Evolutionary conservation across 2,329 filamentous ascomycete genomes (phyloP).

Genomic region (Cercospora nicotianae): DNA sequence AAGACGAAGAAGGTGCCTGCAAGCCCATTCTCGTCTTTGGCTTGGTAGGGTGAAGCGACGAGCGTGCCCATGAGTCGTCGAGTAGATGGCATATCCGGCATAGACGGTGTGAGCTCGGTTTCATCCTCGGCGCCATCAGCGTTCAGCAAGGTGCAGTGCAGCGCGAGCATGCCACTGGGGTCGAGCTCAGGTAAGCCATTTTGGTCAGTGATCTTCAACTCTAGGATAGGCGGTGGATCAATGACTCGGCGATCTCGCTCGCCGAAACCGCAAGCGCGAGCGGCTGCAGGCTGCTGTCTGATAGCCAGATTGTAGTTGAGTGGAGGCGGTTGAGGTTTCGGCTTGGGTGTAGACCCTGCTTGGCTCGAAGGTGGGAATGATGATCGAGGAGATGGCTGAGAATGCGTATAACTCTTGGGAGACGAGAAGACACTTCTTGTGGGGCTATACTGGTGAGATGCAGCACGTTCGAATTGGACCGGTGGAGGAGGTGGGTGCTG

Average conservation of each 20-base stretch:
- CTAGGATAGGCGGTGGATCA: conserved; percentile 79
- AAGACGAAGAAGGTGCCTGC: conserved; percentile 87
- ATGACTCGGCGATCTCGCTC: conserved; percentile 79
- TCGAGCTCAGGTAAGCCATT: conserved; percentile 58
- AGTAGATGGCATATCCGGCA: conserved; percentile 64
- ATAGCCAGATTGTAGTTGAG: conserved; percentile 56
- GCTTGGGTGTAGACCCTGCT: conserved; percentile 2
- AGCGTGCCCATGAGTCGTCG: conserved; percentile 77
- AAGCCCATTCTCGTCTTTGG: conserved; percentile 68
- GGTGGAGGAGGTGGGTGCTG: conserved; percentile 18
- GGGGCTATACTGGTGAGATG: conserved; percentile 21
- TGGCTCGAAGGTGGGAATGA: conserved; percentile 20
- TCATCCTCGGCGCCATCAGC: conserved; percentile 66
- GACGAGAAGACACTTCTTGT: conserved; percentile 27
- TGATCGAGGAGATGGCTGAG: conserved; percentile 31
- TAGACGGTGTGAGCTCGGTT: conserved; percentile 52
- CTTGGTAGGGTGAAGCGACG: conserved; percentile 74
- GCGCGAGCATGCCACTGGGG: conserved; percentile 58
- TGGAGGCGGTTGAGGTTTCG: conserved; percentile 29
- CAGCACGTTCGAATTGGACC: conserved; percentile 7
- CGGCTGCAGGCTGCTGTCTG: conserved; percentile 75
- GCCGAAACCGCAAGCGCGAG: conserved; percentile 78
- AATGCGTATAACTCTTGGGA: conserved; percentile 29
- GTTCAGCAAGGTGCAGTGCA: conserved; percentile 76
- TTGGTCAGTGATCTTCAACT: conserved; percentile 65